Evolutionary conservation across 192 early-diverging fungal species (phyloP), one percentile per base, ranked within the genome.

Genomic region (Entrophospora sp.): DNA sequence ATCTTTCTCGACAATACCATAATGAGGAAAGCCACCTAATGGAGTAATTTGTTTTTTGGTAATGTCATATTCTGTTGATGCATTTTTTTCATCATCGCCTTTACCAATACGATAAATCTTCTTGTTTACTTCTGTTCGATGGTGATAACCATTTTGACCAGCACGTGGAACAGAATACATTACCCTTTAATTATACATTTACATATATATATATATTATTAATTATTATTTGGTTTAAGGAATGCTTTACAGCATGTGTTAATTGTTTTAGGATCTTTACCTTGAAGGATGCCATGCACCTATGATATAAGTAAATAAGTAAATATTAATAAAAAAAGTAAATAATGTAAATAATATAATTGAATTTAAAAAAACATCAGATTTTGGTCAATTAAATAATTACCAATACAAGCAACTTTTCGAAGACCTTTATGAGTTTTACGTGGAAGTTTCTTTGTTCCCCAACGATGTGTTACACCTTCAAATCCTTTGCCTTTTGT

Each of bases 371-470:
- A 22, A 46, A 24, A 46, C 24, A 46, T 45, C 5, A 56, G 16
- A n/a, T n/a, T n/a, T n/a, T n/a, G n/a, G n/a, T n/a, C n/a, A n/a
- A n/a, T n/a, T n/a, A n/a, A 9, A 92, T 92, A 99, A 48, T 93
- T 91, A 80, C 96, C 97, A 67, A 99, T 99, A 91, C 97, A 99
- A 73, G 97, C 97, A 61, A 99, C 95, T 90, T 99, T 99, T 75
- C 97, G 91, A 74, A 99, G 89, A 96, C 97, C 97, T 81, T 90
- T 92, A 86, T 99, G 97, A 51, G 97, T 99, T 91, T 99, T 99
- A 75, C 97, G 89, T 40, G 94, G 97, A 65, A 99, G 91, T 90
- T 97, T 99, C 87, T 96, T 97, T 83, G 92, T 94, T 74, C 97
- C 97, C 95, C 94, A 99, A 89, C 97, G 95, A 74, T 87, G 87